A percentile compares a stretch with the other conserved stretches of the same genome.
These are phyloP conservation scores for Daldinia decipiens DNA, from an alignment of 495 filamentous ascomycete species.

Conservation along the genomic window DNA sequence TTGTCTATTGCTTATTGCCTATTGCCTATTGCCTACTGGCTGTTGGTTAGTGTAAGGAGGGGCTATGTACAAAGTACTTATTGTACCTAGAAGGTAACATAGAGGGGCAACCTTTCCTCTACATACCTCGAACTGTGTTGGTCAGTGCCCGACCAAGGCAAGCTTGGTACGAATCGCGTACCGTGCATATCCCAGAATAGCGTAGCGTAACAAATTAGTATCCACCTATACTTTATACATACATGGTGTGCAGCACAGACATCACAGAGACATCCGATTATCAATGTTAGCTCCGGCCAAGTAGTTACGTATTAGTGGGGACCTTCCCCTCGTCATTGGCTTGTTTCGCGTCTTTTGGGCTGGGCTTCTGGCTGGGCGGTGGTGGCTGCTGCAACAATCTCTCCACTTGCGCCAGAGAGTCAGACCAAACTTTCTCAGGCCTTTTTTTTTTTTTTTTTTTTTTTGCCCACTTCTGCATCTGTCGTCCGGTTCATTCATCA, in stretches of 20 bases:
- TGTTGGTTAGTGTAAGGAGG: conserved; percentile 2
- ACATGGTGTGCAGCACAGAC: conserved; percentile 39
- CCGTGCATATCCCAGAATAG: conserved; percentile 22
- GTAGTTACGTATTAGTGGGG: conserved; percentile 35
- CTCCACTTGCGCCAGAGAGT: conserved; percentile 44
- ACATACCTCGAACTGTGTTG: conserved; percentile 24
- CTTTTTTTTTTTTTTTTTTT: conserved; percentile 42
- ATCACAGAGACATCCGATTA: conserved; percentile 42
- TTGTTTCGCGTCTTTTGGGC: conserved; percentile 37
- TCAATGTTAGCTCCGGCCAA: conserved; percentile 40
- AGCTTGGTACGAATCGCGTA: conserved; percentile 34
- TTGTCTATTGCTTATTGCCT: neutral
- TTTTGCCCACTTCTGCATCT: conserved; percentile 40
- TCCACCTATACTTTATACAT: neutral
- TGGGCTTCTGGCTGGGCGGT: conserved; percentile 30
- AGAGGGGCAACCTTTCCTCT: conserved; percentile 23
- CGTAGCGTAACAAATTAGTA: conserved; percentile 23
- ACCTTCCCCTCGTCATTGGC: conserved; percentile 34
- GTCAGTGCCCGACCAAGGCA: conserved; percentile 35
- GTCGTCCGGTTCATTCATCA: conserved; percentile 45
- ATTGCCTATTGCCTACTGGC: neutral
- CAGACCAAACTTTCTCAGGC: conserved; percentile 44
- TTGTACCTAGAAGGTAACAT: neutral
- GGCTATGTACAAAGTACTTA: neutral
- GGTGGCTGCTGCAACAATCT: conserved; percentile 42